Evolutionary conservation across 257 asterid genomes (phyloP).

Genomic region (Euphrasia confusa): DNA sequence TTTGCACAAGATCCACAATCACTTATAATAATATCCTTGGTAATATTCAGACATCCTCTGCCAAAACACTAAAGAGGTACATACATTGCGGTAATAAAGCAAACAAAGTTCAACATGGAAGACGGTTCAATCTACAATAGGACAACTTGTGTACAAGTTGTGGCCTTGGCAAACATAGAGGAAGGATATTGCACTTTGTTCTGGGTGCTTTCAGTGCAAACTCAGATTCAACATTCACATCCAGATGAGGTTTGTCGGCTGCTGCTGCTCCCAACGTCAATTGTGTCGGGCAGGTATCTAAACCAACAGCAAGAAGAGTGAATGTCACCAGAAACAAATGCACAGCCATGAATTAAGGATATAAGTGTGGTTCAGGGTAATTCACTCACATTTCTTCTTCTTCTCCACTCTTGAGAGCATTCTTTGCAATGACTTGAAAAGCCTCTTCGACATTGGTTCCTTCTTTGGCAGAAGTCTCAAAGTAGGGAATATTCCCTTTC

Average conservation of each 20-base stretch:
- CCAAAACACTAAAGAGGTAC: background rate
- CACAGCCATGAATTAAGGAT: background rate
- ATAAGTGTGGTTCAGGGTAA: background rate
- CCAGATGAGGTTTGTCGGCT: conserved; percentile 68
- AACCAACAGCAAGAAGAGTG: conserved; percentile 15
- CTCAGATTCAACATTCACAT: conserved; percentile 54
- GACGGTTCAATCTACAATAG: conserved; percentile 8
- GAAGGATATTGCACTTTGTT: conserved; percentile 15
- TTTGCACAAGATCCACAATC: conserved; percentile 4
- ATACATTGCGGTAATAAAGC: conserved; percentile 1
- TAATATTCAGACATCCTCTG: background rate
- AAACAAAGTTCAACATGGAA: background rate
- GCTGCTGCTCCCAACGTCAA: conserved; percentile 75
- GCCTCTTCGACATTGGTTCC: conserved; percentile 96
- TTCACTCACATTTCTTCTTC: conserved; percentile 90
- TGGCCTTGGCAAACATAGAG: background rate
- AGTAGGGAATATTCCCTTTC: conserved; percentile 93
- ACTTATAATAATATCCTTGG: background rate
- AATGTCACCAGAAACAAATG: background rate
- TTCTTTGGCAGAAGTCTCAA: conserved; percentile 98
- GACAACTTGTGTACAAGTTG: conserved; percentile 32
- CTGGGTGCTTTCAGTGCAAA: background rate
- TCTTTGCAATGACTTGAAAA: conserved; percentile 86
- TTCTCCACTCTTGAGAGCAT: conserved; percentile 86
- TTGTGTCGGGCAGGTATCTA: conserved; percentile 93